Conservation (phyloP, 805 yeast genomes). For the Kluyveromyces siamensis region DNA sequence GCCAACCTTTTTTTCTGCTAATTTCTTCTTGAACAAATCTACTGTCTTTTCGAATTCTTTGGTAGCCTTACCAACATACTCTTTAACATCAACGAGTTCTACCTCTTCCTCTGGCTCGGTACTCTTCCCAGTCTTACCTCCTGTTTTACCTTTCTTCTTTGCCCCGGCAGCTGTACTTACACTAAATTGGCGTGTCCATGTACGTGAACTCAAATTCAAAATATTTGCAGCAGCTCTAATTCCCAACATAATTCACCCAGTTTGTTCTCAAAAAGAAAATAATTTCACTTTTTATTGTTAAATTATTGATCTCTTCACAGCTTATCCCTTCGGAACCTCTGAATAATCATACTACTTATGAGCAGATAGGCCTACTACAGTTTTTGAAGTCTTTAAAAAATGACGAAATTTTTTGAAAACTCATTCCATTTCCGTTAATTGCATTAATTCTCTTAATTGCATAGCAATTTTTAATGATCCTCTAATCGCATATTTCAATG, state of each 20-base stretch:
- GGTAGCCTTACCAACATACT: slow-evolving; percentile 10
- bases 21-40: slow-evolving; percentile 43
- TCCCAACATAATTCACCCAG: neutral
- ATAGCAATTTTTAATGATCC: neutral
- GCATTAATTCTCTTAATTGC: neutral
- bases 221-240: neutral
- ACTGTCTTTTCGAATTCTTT: slow-evolving; percentile 38
- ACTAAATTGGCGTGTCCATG: neutral
- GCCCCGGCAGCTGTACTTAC: neutral
- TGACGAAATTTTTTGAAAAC: no score
- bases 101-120: slow-evolving; percentile 10
- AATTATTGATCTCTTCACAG: no score
- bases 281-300: no score
- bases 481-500: neutral
- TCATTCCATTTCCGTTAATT: neutral
- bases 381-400: no score
- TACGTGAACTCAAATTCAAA: neutral
- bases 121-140: slow-evolving; percentile 8
- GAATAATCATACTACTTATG: no score
- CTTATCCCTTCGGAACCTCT: no score
- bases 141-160: slow-evolving; percentile 4
- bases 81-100: slow-evolving; percentile 11
- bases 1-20: slow-evolving; percentile 62
- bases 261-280: no score
- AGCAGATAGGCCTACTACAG: no score